Conservation (phyloP, 2,329 filamentous ascomycete genomes). For the Tolypocladium ovalisporum region DNA sequence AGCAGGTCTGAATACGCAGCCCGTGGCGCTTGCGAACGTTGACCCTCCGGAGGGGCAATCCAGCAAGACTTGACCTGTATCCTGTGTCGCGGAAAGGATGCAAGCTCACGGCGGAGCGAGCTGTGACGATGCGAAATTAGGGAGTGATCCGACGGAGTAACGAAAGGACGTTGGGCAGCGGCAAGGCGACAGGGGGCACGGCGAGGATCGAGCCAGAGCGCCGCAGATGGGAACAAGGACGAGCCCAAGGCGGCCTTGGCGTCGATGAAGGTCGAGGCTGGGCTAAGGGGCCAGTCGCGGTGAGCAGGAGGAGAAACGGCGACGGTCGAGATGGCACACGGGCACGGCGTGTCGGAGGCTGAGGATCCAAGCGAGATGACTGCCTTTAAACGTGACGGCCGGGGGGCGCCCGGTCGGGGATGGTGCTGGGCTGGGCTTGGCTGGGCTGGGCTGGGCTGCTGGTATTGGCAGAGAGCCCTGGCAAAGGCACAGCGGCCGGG, state of each 20-base stretch:
- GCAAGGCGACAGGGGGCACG: constrained; percentile 1
- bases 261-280: constrained; percentile 2
- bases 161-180: constrained; percentile 1
- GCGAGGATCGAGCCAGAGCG: constrained; percentile 2
- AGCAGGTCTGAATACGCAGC: constrained; percentile 12
- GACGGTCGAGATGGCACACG: constrained; percentile 2
- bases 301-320: constrained; percentile 6
- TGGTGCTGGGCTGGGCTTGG: constrained; percentile 12
- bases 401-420: constrained; percentile 21
- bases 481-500: not conserved
- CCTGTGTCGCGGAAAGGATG: not conserved
- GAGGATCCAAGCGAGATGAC: constrained; percentile 43
- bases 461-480: too few species aligned
- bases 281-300: not conserved
- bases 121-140: constrained; percentile 4
- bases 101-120: not conserved
- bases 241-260: not conserved
- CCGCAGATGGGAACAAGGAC: constrained; percentile 4
- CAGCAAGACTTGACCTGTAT: not conserved
- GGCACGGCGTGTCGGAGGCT: constrained; percentile 31
- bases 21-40: constrained; percentile 14
- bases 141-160: constrained; percentile 1
- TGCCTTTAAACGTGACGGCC: constrained; percentile 30
- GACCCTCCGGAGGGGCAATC: constrained; percentile 13
- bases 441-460: not conserved